phyloP scores from a whole-genome alignment of 352 stramenopile species.

The Blastocystis sp. region DNA sequence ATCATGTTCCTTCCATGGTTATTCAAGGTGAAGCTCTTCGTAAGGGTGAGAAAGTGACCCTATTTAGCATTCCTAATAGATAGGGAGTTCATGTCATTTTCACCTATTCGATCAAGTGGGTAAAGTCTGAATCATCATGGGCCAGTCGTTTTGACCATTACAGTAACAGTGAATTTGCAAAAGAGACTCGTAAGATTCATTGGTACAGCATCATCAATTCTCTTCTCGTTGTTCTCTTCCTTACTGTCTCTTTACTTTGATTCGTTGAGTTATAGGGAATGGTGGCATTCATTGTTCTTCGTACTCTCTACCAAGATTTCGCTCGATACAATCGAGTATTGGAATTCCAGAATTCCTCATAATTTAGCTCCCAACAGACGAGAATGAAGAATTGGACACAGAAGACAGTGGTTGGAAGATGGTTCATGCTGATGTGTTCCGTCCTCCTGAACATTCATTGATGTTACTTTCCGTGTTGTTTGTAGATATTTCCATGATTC shows the following conservation, averaged over 20 bases:
- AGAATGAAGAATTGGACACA: slow-evolving; percentile 83
- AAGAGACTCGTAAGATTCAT: slow-evolving; percentile 83
- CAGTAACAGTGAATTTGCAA: slow-evolving; percentile 79
- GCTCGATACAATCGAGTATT: slow-evolving; percentile 86
- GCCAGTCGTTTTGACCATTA: slow-evolving; percentile 97
- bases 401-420: slow-evolving; percentile 94
- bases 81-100: slow-evolving; percentile 68
- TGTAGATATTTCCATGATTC: not conserved
- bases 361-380: slow-evolving; percentile 79
- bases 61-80: not conserved
- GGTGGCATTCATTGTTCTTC: slow-evolving; percentile 96
- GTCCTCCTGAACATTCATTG: slow-evolving; percentile 81
- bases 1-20: slow-evolving; percentile 64
- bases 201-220: slow-evolving; percentile 99
- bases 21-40: slow-evolving; percentile 70
- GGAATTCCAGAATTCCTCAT: not conserved
- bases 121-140: slow-evolving; percentile 87
- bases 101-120: slow-evolving; percentile 97
- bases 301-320: slow-evolving; percentile 93
- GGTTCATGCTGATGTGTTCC: slow-evolving; percentile 96
- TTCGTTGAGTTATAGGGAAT: slow-evolving; percentile 72
- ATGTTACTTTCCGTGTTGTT: slow-evolving; percentile 93
- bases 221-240: slow-evolving; percentile 96
- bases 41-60: slow-evolving; percentile 61
- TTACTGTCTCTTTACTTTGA: slow-evolving; percentile 69